Conservation (phyloP, 1,284 basidiomycete genomes). For the Melampsora larici-populina region DNA sequence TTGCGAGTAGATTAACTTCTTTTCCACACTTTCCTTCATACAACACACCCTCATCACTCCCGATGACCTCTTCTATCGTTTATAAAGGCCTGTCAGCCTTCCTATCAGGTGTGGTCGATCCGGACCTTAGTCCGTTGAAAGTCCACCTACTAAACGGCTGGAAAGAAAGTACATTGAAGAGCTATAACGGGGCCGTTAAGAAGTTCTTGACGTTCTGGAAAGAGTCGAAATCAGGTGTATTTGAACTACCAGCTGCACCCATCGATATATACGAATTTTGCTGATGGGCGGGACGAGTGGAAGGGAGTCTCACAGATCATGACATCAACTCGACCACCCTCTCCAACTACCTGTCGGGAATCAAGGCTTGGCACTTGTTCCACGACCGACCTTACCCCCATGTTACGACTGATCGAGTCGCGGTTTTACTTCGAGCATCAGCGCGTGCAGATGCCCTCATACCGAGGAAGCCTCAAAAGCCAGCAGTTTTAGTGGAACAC, state of each 20-base stretch:
- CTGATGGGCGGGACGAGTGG: no score
- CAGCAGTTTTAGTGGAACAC: no score
- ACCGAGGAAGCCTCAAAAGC: no score
- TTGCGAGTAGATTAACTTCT: no score
- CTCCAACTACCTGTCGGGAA: not conserved
- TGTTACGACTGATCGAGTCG: not conserved
- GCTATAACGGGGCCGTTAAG: slow-evolving; percentile 11
- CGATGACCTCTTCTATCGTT: no score
- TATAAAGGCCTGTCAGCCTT: not conserved
- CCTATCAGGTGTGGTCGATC: not conserved
- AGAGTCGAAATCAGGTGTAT: not conserved
- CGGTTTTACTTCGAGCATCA: not conserved
- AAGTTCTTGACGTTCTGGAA: not conserved
- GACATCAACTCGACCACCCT: not conserved
- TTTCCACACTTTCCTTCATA: no score
- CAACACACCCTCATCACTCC: no score
- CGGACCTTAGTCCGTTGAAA: not conserved
- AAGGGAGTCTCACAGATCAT: not conserved
- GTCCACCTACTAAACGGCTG: not conserved
- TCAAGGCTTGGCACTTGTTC: slow-evolving; percentile 10
- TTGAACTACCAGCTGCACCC: not conserved
- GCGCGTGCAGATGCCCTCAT: no score
- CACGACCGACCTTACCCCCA: no score
- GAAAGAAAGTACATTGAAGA: not conserved
- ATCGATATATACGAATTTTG: not conserved